Evolutionary conservation across 352 stramenopile genomes (phyloP).

Genomic region (Globisporangium spiculum): DNA sequence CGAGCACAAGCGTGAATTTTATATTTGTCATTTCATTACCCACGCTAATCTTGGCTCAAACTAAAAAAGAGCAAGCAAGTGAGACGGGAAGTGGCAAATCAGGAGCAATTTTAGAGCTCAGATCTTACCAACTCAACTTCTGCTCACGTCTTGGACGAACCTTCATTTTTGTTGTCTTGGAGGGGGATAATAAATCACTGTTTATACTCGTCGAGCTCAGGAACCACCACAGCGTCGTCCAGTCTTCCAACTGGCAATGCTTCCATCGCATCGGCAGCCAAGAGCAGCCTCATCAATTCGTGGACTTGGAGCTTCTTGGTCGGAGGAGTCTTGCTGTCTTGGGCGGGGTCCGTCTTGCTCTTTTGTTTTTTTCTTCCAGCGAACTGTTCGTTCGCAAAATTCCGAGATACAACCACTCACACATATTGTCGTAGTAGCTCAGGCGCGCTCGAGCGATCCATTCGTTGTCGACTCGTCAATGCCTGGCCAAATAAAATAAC

Average conservation of each 20-base stretch:
- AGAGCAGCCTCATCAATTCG: not conserved
- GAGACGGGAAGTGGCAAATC: not conserved
- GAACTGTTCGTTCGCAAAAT: conserved; percentile 5
- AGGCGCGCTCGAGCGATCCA: conserved; percentile 9
- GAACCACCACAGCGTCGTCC: not conserved
- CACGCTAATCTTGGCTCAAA: conserved; percentile 5
- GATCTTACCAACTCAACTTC: not conserved
- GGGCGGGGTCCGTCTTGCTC: not conserved
- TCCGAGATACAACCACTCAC: conserved; percentile 5
- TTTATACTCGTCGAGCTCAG: conserved; percentile 4
- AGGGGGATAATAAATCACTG: conserved; percentile 1
- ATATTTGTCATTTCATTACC: conserved; percentile 9
- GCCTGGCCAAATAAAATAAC: conserved; percentile 20
- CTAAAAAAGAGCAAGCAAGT: conserved; percentile 4
- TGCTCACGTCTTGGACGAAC: conserved; percentile 3
- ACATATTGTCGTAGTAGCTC: conserved; percentile 8
- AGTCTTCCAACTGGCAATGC: not conserved
- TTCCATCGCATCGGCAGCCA: not conserved
- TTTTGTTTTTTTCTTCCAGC: conserved; percentile 8
- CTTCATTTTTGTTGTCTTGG: conserved; percentile 11
- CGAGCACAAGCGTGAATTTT: conserved; percentile 5
- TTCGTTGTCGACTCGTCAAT: conserved; percentile 3
- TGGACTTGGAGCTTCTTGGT: not conserved
- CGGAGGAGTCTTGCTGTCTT: conserved; percentile 4
- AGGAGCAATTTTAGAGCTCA: conserved; percentile 3